A percentile compares a stretch with the other conserved stretches of the same genome.
Conservation (phyloP, 2,329 filamentous ascomycete genomes). For the Cladobotryum protrusum region DNA sequence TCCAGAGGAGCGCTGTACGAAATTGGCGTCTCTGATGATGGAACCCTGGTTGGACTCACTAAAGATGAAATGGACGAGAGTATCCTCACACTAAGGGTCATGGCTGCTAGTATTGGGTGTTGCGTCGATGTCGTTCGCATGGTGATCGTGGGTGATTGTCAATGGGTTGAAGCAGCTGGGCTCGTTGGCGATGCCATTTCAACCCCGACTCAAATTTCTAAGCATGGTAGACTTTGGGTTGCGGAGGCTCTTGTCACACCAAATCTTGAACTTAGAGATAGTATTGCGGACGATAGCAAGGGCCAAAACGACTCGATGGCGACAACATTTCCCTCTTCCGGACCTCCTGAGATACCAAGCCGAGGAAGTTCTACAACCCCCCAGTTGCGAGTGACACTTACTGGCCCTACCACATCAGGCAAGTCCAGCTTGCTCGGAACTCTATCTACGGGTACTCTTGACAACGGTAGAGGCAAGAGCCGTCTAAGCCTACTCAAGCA, state of each 20-base stretch:
- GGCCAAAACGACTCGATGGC: not conserved
- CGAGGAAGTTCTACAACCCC: slow-evolving; percentile 52
- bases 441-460: slow-evolving; percentile 76
- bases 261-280: slow-evolving; percentile 41
- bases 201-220: slow-evolving; percentile 17
- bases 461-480: slow-evolving; percentile 89
- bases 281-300: not conserved
- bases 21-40: slow-evolving; percentile 93
- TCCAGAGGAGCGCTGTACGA: slow-evolving; percentile 92
- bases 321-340: not conserved
- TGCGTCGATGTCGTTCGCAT: slow-evolving; percentile 73
- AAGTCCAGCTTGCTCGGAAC: slow-evolving; percentile 90
- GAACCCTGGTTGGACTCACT: slow-evolving; percentile 79
- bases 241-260: slow-evolving; percentile 87
- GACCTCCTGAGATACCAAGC: slow-evolving; percentile 24
- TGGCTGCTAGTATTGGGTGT: slow-evolving; percentile 91
- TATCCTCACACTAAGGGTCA: slow-evolving; percentile 73
- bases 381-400: slow-evolving; percentile 80
- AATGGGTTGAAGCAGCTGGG: slow-evolving; percentile 53
- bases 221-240: slow-evolving; percentile 65
- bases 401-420: slow-evolving; percentile 82
- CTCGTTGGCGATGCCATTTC: slow-evolving; percentile 22
- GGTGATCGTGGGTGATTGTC: slow-evolving; percentile 79
- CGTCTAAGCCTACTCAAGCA: slow-evolving; percentile 85
- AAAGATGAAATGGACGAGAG: slow-evolving; percentile 92